Percentiles rank a stretch among this genome's conserved stretches.
These are phyloP conservation scores for Leishmania turanica DNA, from an alignment of 208 protist genomes.

Conservation along the genomic window DNA sequence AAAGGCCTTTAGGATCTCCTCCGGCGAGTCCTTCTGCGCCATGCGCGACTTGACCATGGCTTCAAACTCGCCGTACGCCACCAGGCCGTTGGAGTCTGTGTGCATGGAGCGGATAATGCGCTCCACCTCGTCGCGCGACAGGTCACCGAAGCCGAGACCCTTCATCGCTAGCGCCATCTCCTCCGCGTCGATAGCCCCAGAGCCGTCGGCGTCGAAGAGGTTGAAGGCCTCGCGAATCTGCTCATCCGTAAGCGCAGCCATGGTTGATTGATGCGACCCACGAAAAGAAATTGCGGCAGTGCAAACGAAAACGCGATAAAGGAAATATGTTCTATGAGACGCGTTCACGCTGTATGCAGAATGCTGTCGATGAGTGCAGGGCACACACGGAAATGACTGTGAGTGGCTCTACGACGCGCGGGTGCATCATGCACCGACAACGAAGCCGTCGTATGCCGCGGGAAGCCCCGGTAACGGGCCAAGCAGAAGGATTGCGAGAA, in stretches of 20 bases:
- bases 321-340: conserved; percentile 4
- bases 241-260: conserved; percentile 91
- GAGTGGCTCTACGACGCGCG: background rate
- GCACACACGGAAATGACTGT: background rate
- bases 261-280: conserved; percentile 22
- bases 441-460: background rate
- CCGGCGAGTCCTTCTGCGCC: conserved; percentile 91
- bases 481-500: background rate
- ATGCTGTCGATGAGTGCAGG: background rate
- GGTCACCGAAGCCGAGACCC: conserved; percentile 94
- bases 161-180: conserved; percentile 96
- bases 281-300: background rate
- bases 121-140: conserved; percentile 93
- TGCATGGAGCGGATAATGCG: conserved; percentile 89
- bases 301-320: background rate
- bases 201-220: conserved; percentile 97
- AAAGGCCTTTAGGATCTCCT: conserved; percentile 97
- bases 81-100: conserved; percentile 87
- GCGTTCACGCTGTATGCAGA: background rate
- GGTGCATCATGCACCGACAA: background rate
- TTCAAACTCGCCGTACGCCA: conserved; percentile 92
- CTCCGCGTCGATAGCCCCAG: conserved; percentile 92
- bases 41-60: conserved; percentile 92
- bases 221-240: conserved; percentile 97
- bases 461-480: background rate